These are phyloP conservation scores for Picochlorum sp. DNA, from an alignment of 139 green algal genomes.

Conservation along the genomic window DNA sequence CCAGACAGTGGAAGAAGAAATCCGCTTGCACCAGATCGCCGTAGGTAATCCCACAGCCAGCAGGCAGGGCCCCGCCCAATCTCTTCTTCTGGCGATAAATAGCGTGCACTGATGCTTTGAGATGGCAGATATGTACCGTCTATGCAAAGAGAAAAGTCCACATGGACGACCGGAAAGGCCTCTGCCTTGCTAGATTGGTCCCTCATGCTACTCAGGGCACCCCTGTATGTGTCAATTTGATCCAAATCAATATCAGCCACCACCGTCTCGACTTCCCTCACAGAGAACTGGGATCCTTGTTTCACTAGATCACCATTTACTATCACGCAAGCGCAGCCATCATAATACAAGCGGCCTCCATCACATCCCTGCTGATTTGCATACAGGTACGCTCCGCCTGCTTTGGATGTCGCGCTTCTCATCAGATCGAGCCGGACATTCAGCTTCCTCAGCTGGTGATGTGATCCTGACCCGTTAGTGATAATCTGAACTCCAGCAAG, in stretches of 20 bases:
- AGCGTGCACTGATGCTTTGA: conserved; percentile 3
- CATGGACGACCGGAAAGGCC: conserved; percentile 33
- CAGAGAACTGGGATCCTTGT: conserved; percentile 59
- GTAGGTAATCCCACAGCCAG: conserved; percentile 98
- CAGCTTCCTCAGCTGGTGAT: conserved; percentile 76
- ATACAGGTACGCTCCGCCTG: conserved; percentile 94
- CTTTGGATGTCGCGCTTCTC: conserved; percentile 67
- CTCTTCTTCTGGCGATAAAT: conserved; percentile 73
- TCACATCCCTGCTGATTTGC: conserved; percentile 96
- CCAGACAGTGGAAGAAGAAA: conserved; percentile 89
- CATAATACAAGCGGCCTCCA: conserved; percentile 90
- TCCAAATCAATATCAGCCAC: conserved; percentile 87
- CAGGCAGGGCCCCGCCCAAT: conserved; percentile 87
- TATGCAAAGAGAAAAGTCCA: conserved; percentile 35
- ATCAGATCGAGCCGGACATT: conserved; percentile 81
- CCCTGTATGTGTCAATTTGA: conserved; percentile 66
- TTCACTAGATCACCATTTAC: conserved; percentile 85
- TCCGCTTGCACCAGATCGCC: conserved; percentile 60
- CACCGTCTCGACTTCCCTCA: conserved; percentile 78
- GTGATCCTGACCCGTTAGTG: conserved; percentile 82
- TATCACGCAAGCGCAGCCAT: conserved; percentile 78
- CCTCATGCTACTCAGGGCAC: conserved; percentile 45
- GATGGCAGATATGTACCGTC: conserved; percentile 11
- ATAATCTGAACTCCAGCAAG: conserved; percentile 89
- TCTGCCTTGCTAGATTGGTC: conserved; percentile 59